These are phyloP conservation scores for Aureobasidium sp. DNA, from an alignment of 2,329 filamentous ascomycete genomes.

Conservation along the genomic window DNA sequence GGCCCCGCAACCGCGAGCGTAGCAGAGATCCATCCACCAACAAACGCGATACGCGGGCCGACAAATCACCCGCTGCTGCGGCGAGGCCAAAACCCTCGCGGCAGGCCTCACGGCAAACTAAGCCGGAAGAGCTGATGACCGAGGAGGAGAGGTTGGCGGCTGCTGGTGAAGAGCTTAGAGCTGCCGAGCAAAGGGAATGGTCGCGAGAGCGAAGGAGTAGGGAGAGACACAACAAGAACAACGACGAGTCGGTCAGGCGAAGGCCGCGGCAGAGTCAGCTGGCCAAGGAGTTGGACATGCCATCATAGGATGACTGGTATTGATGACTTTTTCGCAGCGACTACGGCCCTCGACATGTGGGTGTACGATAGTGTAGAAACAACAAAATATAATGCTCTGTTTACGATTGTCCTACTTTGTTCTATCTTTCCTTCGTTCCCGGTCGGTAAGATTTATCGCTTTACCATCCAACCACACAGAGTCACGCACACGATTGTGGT, in stretches of 20 bases:
- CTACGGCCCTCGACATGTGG: background rate
- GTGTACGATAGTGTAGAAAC: background rate
- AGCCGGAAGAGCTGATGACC: constrained; percentile 3
- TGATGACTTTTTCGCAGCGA: background rate
- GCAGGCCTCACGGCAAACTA: background rate
- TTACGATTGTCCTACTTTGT: background rate
- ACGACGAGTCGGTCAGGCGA: background rate
- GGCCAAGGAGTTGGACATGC: background rate
- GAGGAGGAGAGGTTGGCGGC: constrained; percentile 12
- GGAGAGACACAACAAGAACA: constrained; percentile 9
- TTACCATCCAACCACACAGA: too few relatives aligned
- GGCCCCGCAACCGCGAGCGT: background rate
- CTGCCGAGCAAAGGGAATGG: constrained; percentile 14
- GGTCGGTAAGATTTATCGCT: too few relatives aligned
- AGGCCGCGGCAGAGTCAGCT: background rate
- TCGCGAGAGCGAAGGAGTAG: constrained; percentile 13
- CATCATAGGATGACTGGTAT: background rate
- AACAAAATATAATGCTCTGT: background rate
- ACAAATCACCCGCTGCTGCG: background rate
- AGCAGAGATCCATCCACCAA: background rate
- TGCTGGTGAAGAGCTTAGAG: constrained; percentile 14
- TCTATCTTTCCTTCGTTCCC: too few relatives aligned
- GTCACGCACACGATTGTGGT: background rate
- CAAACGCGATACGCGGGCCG: background rate
- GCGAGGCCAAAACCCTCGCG: background rate